Evolutionary conservation across 2,329 filamentous ascomycete genomes (phyloP).

Genomic region (Diplodia scrobiculata): DNA sequence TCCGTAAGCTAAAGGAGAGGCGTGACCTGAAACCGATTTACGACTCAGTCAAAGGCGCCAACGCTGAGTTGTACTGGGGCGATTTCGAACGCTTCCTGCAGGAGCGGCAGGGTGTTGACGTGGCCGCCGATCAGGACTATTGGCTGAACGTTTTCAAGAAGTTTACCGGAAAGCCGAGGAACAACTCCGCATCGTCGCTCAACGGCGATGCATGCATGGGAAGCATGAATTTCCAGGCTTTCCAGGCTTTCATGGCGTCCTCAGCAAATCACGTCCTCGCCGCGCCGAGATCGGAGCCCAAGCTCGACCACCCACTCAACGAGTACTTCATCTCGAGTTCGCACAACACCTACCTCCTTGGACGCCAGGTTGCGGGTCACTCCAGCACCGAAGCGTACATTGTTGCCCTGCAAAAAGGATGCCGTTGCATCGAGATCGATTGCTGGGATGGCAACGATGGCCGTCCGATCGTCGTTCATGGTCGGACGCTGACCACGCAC

Average conservation of each 20-base stretch:
- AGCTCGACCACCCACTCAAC: constrained; percentile 81
- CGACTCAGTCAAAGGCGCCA: constrained; percentile 58
- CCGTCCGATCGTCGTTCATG: constrained; percentile 86
- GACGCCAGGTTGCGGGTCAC: constrained; percentile 82
- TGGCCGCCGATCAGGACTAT: constrained; percentile 63
- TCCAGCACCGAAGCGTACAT: constrained; percentile 97
- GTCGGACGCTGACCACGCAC: constrained; percentile 81
- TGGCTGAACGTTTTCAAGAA: constrained; percentile 76
- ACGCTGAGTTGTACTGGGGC: constrained; percentile 65
- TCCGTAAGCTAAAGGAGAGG: constrained; percentile 78
- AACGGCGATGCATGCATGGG: constrained; percentile 45
- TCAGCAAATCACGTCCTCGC: constrained; percentile 66
- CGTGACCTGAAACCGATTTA: constrained; percentile 79
- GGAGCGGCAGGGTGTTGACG: constrained; percentile 72
- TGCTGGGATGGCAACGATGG: constrained; percentile 95
- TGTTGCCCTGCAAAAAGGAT: constrained; percentile 80
- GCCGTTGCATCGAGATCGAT: constrained; percentile 94
- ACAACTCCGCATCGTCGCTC: constrained; percentile 19
- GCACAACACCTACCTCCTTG: constrained; percentile 95
- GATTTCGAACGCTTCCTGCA: constrained; percentile 78
- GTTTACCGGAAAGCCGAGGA: constrained; percentile 52
- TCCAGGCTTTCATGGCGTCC: constrained; percentile 60
- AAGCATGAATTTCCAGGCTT: constrained; percentile 74
- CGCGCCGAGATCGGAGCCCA: constrained; percentile 61
- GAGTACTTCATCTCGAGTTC: constrained; percentile 99